phyloP scores from a whole-genome alignment of 1,284 basidiomycete species.

The Cutaneotrichosporon cutaneum region DNA sequence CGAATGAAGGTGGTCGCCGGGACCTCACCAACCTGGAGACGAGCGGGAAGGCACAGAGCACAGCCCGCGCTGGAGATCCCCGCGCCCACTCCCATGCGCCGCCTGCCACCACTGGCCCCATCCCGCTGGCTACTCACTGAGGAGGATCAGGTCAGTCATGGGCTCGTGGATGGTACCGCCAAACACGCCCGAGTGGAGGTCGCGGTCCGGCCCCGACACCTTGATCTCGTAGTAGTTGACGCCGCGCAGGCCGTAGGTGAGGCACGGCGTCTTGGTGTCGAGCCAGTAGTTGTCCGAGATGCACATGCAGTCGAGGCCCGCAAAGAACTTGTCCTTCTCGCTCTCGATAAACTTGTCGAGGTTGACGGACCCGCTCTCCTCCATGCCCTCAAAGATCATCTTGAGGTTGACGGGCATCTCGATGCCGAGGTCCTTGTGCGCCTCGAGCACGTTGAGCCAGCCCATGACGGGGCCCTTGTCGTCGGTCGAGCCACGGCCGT shows the following conservation, averaged over 20 bases:
- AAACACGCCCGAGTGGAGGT: conserved; percentile 90
- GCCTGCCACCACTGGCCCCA: too few species aligned
- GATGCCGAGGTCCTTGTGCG: conserved; percentile 69
- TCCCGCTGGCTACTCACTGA: conserved; percentile 55
- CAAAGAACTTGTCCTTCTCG: conserved; percentile 82
- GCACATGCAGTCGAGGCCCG: conserved; percentile 90
- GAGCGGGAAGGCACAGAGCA: too few species aligned
- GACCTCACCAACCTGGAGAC: too few species aligned
- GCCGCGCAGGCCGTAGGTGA: conserved; percentile 66
- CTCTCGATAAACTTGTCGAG: conserved; percentile 83
- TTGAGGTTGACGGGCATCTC: conserved; percentile 90
- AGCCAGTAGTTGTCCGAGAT: conserved; percentile 63
- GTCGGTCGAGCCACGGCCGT: conserved; percentile 87
- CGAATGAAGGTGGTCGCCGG: too few species aligned
- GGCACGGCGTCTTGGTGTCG: conserved; percentile 54
- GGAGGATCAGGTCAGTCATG: conserved; percentile 63
- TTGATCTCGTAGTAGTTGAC: conserved; percentile 84
- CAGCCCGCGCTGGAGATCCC: too few species aligned
- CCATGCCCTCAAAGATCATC: conserved; percentile 98
- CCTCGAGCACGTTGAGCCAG: conserved; percentile 93
- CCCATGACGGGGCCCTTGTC: conserved; percentile 91
- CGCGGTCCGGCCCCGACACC: conserved; percentile 79
- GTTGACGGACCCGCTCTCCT: conserved; percentile 91
- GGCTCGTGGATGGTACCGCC: conserved; percentile 82
- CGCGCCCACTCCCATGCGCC: too few species aligned